Base-by-base conservation (phyloP, 805 yeast genomes). In the Myxozyma udenii region DNA sequence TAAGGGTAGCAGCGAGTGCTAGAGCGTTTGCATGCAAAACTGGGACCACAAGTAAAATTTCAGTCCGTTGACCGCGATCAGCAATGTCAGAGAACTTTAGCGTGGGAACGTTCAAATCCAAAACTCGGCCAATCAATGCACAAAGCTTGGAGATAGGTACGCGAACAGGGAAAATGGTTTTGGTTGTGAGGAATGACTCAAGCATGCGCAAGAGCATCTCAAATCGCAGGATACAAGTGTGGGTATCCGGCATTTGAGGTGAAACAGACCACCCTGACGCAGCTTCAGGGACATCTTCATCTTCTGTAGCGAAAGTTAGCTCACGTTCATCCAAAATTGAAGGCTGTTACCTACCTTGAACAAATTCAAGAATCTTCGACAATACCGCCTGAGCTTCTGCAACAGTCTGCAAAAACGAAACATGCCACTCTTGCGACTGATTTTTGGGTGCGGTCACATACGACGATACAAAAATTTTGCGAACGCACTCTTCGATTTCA, bases 181-280 rank as follows among this genome's bases (percentile, higher is more conserved):
- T 22, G 3, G 25, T 16, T 11, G 32, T 40, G 9, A 55, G 33
- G 19, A 48, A 40, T 2, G 58, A 16, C 30, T 52, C 58, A 14
- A 55, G 33, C n/a, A 43, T 7, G 14, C 57, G 39, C 18, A 55
- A 18, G 7, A 55, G 44, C 45, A 55, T 33, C 28, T 52, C 53
- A 5, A 55, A 32, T 21, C 57, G 48, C 19, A 52, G 30, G 14
- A 48, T 40, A n/a, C 49, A 46, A 21, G 39, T 22, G 22, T 41
- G 41, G 4, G 41, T 6, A 32, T 42, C 50, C 4, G 25, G n/a
- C 11, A 46, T 23, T 16, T 40, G 35, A 6, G 44, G 50, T 11
- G 49, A 25, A 6, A n/a, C 1, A 16, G 39, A 51, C 55, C 55
- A 54, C 5, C 56, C 58, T 14, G 30, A 9, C 12, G 54, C 46